Percentiles rank a stretch among this genome's conserved stretches.
phyloP scores from a whole-genome alignment of 352 stramenopile genomes.

The Plasmopara muralis region DNA sequence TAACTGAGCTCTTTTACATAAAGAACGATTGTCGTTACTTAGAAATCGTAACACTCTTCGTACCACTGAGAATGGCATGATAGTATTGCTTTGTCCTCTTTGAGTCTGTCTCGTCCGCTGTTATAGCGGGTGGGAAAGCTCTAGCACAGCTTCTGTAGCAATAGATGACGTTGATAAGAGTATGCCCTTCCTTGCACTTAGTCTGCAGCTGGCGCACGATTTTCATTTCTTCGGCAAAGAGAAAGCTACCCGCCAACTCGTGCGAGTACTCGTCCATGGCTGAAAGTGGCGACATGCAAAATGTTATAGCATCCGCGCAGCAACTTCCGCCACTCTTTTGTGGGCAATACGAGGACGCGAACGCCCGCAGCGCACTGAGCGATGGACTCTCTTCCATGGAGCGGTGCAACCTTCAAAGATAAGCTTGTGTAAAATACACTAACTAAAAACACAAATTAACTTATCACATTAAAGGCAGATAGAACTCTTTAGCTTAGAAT shows the following conservation, averaged over 20 bases:
- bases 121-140: conserved; percentile 31
- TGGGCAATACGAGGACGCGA: conserved; percentile 20
- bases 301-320: conserved; percentile 15
- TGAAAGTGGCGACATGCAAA: conserved; percentile 24
- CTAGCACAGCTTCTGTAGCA: conserved; percentile 49
- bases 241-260: conserved; percentile 26
- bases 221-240: conserved; percentile 44
- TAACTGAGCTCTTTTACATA: not conserved
- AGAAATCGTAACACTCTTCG: not conserved
- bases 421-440: too few relatives aligned
- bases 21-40: not conserved
- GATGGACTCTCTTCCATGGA: not conserved
- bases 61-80: conserved; percentile 41
- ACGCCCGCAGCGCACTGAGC: conserved; percentile 24
- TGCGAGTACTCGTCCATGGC: conserved; percentile 37
- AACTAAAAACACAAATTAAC: not conserved
- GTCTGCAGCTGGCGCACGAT: conserved; percentile 43
- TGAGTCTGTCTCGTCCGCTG: conserved; percentile 16
- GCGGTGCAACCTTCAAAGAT: conserved; percentile 18
- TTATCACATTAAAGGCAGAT: not conserved
- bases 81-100: conserved; percentile 37
- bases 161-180: conserved; percentile 29
- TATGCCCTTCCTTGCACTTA: conserved; percentile 19
- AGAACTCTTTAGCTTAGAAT: not conserved
- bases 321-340: conserved; percentile 3